phyloP scores from a whole-genome alignment of 345 rosid genomes.

The Psidium friedrichsthalianum region DNA sequence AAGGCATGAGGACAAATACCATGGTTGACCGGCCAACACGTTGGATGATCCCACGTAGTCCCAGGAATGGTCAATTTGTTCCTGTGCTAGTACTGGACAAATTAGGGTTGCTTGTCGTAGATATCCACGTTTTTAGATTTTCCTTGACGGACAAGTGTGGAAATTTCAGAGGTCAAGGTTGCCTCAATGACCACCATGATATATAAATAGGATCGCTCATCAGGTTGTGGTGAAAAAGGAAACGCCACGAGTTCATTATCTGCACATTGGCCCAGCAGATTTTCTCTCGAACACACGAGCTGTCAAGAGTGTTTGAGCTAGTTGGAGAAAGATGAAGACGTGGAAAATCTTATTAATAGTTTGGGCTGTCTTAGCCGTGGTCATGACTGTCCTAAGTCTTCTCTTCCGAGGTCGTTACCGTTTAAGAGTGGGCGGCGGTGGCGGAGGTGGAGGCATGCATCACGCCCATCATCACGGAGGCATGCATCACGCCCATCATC shows the following conservation, averaged over 20 bases:
- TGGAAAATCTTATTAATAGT: background rate
- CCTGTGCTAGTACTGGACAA: background rate
- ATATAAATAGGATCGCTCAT: background rate
- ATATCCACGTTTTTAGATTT: background rate
- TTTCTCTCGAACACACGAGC: background rate
- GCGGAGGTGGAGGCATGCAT: background rate
- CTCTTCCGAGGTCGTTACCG: background rate
- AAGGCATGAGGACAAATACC: background rate
- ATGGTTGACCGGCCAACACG: background rate
- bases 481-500: background rate
- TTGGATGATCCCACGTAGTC: background rate
- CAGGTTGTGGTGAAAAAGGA: background rate
- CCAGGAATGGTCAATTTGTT: background rate
- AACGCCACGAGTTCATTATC: background rate
- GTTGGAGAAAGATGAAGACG: background rate
- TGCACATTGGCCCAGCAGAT: background rate
- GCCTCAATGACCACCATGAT: background rate
- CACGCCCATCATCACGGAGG: background rate
- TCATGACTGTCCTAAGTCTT: background rate
- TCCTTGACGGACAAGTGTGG: background rate
- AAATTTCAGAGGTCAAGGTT: background rate
- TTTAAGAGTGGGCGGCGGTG: background rate
- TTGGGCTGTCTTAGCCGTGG: background rate
- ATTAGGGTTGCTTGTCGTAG: background rate
- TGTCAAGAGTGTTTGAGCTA: background rate